Percentiles rank a stretch among this genome's conserved stretches.
These are phyloP conservation scores for Carpinus fangiana DNA, from an alignment of 306 rosid genomes.

Conservation along the genomic window DNA sequence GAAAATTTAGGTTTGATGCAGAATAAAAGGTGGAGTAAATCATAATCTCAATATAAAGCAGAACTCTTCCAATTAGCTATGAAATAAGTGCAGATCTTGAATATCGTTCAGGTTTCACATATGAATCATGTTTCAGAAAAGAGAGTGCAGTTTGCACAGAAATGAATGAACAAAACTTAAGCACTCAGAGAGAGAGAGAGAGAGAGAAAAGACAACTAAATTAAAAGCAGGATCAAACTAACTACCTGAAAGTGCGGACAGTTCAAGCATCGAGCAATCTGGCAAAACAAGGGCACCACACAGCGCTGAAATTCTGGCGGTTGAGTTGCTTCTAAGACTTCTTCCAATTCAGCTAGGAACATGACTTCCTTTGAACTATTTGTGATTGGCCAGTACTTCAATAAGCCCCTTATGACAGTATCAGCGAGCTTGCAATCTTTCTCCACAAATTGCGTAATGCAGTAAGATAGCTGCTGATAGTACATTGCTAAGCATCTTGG, in stretches of 20 bases:
- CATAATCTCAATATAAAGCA: background rate
- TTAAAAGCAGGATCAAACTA: background rate
- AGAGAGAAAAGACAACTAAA: background rate
- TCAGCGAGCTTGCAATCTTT: slow-evolving; percentile 64
- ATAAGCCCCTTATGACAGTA: slow-evolving; percentile 49
- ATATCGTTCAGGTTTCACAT: background rate
- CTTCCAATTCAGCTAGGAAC: slow-evolving; percentile 64
- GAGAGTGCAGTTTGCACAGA: background rate
- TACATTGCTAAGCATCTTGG: slow-evolving; percentile 63
- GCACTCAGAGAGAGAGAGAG: too few relatives aligned
- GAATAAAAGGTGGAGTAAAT: background rate
- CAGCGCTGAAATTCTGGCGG: slow-evolving; percentile 62
- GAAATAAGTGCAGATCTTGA: background rate
- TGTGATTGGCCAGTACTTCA: slow-evolving; percentile 64
- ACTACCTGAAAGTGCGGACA: slow-evolving; percentile 62
- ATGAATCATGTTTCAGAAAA: background rate
- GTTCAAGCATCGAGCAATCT: slow-evolving; percentile 50
- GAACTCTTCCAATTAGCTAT: background rate
- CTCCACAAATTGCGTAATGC: slow-evolving; percentile 62
- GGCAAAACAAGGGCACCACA: slow-evolving; percentile 57
- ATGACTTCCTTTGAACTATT: slow-evolving; percentile 71
- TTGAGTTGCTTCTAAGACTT: slow-evolving; percentile 58
- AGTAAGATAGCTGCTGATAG: slow-evolving; percentile 66
- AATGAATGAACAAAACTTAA: background rate
- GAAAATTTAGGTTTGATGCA: background rate